Evolutionary conservation across 768 basidiomycete species (phyloP), one percentile per base, ranked within the genome.

Genomic region (Scleroderma bovista): DNA sequence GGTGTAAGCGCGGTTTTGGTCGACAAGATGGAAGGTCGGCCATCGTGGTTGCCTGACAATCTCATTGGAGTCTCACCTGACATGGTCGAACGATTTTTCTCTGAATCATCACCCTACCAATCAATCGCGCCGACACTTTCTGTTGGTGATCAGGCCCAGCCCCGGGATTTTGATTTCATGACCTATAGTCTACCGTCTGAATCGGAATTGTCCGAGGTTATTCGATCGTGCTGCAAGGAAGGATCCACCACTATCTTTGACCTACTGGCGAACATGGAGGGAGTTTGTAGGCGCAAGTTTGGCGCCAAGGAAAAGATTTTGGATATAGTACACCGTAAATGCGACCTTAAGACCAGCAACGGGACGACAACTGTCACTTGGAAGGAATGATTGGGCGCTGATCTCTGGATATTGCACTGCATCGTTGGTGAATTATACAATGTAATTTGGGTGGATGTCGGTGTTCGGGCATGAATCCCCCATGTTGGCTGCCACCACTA

Each of bases 221-320:
- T 97, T 37, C 74, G 31, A 49, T 33, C 53, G 15, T 46, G 45
- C 4, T 61, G 57, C 49, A 50, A 48, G 46, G 68, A 53, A 84
- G 93, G 47, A 69, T 77, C 60, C 44, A 57, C 56, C 19, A 29
- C 56, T 6, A 55, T 67, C 34, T 44, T 62, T 8, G 42, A 33
- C 24, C 29, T 67, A 17, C 59, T 67, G 29, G 54, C 48, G 15
- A 43, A 55, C 10, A 50, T 68, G 63, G 57, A 58, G 24, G 17
- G 16, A 16, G 19, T 69, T 34, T 20, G 54, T 31, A 55, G 57
- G 38, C 64, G 67, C 22, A 77, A 78, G 61, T 72, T 62, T 41
- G 90, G 88, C 23, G 80, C 90, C 2, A 72, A 68, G 58, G 83
- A 84, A 59, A 96, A 93, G 69, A 73, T 95, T 19, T 55, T 78